Evolutionary conservation across 2,329 filamentous ascomycete genomes (phyloP).

Genomic region (Fusarium haematococcum): DNA sequence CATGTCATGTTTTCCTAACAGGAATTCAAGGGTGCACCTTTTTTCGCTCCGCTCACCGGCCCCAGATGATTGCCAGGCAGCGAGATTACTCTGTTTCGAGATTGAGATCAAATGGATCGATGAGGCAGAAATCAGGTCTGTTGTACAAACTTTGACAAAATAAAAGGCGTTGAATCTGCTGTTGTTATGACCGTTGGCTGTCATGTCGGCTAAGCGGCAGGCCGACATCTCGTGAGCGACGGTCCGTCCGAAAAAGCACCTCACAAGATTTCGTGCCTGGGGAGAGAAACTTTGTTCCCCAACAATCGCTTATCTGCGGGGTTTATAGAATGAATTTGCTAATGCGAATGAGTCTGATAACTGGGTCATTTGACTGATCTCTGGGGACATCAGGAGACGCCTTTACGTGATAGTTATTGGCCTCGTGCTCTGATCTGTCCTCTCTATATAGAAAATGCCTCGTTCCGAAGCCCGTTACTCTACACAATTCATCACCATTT

Average conservation of each 20-base stretch:
- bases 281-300: slow-evolving; percentile 4
- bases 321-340: slow-evolving; percentile 25
- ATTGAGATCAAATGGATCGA: slow-evolving; percentile 17
- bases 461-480: not conserved
- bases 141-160: not conserved
- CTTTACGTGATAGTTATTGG: not conserved
- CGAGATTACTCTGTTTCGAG: slow-evolving; percentile 25
- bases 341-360: slow-evolving; percentile 23
- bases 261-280: not conserved
- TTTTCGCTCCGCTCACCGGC: not conserved
- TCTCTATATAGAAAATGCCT: not conserved
- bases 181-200: not conserved
- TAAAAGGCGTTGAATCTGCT: not conserved
- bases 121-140: not conserved
- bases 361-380: slow-evolving; percentile 6
- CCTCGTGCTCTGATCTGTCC: not conserved
- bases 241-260: not conserved
- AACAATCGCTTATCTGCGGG: slow-evolving; percentile 35
- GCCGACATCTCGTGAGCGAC: not conserved
- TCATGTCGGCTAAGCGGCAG: not conserved
- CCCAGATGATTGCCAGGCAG: slow-evolving; percentile 15
- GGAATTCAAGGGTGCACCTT: slow-evolving; percentile 14
- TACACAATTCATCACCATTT: not conserved
- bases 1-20: slow-evolving; percentile 40
- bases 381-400: slow-evolving; percentile 5